These are phyloP conservation scores for Pelargonium fulgidum DNA, from an alignment of 441 rosid genomes.

Conservation along the genomic window DNA sequence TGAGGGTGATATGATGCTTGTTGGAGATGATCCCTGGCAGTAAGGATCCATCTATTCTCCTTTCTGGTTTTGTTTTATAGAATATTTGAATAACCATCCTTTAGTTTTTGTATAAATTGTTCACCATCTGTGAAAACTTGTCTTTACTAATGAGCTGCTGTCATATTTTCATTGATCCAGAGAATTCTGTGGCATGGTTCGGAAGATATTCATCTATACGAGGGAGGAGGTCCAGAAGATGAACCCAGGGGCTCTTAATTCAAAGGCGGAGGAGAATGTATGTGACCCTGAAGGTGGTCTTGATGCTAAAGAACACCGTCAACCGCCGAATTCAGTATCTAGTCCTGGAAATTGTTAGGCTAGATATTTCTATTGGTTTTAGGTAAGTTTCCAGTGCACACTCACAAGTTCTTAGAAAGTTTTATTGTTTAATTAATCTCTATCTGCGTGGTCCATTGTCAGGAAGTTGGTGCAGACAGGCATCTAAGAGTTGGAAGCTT, in stretches of 20 bases:
- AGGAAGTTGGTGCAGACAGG: background rate
- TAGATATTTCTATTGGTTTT: background rate
- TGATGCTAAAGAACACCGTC: background rate
- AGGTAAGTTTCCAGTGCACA: background rate
- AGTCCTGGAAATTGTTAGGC: background rate
- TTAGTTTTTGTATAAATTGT: background rate
- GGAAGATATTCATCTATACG: conserved; percentile 72
- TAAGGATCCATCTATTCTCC: conserved; percentile 32
- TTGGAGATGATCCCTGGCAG: conserved; percentile 99
- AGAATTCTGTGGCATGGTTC: conserved; percentile 94
- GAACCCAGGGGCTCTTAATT: conserved; percentile 17
- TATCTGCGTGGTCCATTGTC: background rate
- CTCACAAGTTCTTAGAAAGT: background rate
- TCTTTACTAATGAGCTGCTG: background rate
- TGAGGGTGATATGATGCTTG: conserved; percentile 98
- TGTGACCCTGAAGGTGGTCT: background rate
- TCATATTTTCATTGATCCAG: conserved; percentile 28
- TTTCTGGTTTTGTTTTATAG: background rate
- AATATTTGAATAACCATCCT: background rate
- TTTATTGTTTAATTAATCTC: background rate
- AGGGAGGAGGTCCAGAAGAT: conserved; percentile 91
- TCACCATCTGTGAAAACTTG: background rate
- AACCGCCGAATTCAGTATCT: background rate
- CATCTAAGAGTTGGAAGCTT: too few species aligned
- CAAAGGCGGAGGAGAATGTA: background rate